Percentiles rank a stretch among this genome's conserved stretches.
Conservation (phyloP, 257 asterid species). For the Ajuga chamaepitys region DNA sequence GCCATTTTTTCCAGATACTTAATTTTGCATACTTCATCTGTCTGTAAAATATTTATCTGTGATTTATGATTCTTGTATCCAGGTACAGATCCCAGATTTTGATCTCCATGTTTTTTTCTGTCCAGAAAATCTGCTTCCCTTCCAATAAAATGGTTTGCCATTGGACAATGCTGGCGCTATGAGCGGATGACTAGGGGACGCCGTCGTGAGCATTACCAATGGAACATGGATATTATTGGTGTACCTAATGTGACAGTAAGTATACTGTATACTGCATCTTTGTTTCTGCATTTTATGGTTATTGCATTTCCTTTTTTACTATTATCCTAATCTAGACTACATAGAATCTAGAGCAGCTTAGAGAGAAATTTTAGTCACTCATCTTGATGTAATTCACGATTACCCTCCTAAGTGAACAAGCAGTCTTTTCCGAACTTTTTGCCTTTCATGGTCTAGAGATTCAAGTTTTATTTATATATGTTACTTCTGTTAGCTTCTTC, state of each 20-base stretch:
- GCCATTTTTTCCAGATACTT: neutral
- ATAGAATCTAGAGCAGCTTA: neutral
- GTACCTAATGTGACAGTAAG: constrained; percentile 78
- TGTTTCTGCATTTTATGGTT: neutral
- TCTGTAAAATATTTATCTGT: constrained; percentile 18
- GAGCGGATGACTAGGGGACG: constrained; percentile 98
- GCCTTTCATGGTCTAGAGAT: neutral
- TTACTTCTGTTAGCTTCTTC: neutral
- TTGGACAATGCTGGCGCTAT: constrained; percentile 99
- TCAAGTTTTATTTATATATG: neutral
- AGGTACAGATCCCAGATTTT: constrained; percentile 49
- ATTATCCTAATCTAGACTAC: neutral
- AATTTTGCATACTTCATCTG: neutral
- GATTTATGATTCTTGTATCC: constrained; percentile 36
- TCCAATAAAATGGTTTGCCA: constrained; percentile 93
- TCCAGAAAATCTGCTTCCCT: constrained; percentile 94
- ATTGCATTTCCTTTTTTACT: neutral
- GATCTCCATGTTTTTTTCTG: constrained; percentile 53
- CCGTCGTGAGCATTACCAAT: constrained; percentile 94
- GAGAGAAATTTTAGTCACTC: neutral
- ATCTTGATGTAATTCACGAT: neutral
- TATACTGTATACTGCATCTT: constrained; percentile 8
- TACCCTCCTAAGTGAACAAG: neutral
- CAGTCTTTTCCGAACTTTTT: neutral
- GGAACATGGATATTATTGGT: constrained; percentile 99